Base-by-base conservation (phyloP, 805 yeast species). In the Wickerhamiella parazyma region DNA sequence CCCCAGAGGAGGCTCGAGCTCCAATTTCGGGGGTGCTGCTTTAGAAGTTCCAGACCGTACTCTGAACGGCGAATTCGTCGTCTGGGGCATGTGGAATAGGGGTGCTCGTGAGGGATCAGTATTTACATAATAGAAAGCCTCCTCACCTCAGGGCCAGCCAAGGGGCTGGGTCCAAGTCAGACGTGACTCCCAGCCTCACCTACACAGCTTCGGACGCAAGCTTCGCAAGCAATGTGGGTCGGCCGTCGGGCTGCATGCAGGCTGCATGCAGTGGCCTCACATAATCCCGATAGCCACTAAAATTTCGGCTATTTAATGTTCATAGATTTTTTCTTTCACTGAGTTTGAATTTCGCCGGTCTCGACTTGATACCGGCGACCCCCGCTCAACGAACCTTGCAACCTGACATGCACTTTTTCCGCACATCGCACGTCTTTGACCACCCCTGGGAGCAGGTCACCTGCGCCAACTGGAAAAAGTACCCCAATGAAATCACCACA, bases 401-500 rank as follows among this genome's bases (percentile, higher is more conserved):
- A 28, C 31, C 31, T 28, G 31, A 28, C 31, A 89, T 89, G 98
- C 84, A 80, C 61, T 67, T 89, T 38, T 87, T 85, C 58, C 75
- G 74, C 34, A 72, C 81, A 33, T 62, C 69, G 16, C 89, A 81
- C 59, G 67, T 63, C 34, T 89, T 85, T 60, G 66, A 75, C 44
- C 87, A 91, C 57, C 75, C 93, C 0, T 89, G 97, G 96, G 94
- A 81, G 20, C 85, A 81, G 53, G 94, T 89, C 20, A 80, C 95
- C 0, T 86, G 94, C 1, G 96, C 97, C 41, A 86, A 87, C 62
- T 89, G 98, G 98, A 76, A 74, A 51, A 89, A 89, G 54, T 89
- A 89, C 63, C 98, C 98, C n/a, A 89, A 91, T 59, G 94, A 86
- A 53, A 69, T 79, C 46, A 78, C 95, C 6, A 73, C 94, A 0